These are phyloP conservation scores for Exobasidium rhododendri DNA, from an alignment of 1,284 basidiomycete genomes.

Conservation along the genomic window DNA sequence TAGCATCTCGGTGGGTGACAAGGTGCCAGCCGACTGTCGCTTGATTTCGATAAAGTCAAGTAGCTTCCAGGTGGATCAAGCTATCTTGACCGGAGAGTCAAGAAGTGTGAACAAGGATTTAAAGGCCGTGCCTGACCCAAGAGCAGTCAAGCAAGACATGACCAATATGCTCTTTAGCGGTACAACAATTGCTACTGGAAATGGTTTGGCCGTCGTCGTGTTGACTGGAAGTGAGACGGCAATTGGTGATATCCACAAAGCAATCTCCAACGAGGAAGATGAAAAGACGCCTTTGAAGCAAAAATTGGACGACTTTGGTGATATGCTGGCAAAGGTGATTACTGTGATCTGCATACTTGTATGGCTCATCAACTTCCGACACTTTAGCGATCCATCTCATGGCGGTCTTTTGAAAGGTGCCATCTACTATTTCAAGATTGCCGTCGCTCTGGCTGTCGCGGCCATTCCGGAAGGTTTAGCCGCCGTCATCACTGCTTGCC, in stretches of 20 bases:
- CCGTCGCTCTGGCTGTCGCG: slow-evolving; percentile 53
- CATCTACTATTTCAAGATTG: slow-evolving; percentile 55
- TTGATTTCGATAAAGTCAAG: slow-evolving; percentile 47
- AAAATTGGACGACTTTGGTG: slow-evolving; percentile 54
- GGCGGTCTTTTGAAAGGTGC: slow-evolving; percentile 51
- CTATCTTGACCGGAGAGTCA: slow-evolving; percentile 53
- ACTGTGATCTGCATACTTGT: slow-evolving; percentile 53
- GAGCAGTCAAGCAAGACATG: slow-evolving; percentile 54
- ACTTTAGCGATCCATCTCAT: slow-evolving; percentile 53
- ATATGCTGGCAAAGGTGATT: slow-evolving; percentile 52
- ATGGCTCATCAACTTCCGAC: slow-evolving; percentile 53
- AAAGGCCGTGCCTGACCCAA: slow-evolving; percentile 31
- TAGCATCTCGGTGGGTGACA: slow-evolving; percentile 50
- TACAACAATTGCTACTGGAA: slow-evolving; percentile 48
- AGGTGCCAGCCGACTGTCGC: slow-evolving; percentile 52
- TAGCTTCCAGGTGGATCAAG: slow-evolving; percentile 51
- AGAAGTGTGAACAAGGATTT: slow-evolving; percentile 47
- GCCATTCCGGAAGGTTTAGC: slow-evolving; percentile 54
- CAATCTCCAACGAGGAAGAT: slow-evolving; percentile 48
- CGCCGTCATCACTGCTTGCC: slow-evolving; percentile 53
- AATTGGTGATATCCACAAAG: slow-evolving; percentile 51
- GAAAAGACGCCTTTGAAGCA: slow-evolving; percentile 53
- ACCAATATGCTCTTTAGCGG: slow-evolving; percentile 53
- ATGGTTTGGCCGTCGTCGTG: slow-evolving; percentile 44
- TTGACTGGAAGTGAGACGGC: slow-evolving; percentile 47